phyloP scores from a whole-genome alignment of 2,329 filamentous ascomycete genomes.

The Phialophora expanda region DNA sequence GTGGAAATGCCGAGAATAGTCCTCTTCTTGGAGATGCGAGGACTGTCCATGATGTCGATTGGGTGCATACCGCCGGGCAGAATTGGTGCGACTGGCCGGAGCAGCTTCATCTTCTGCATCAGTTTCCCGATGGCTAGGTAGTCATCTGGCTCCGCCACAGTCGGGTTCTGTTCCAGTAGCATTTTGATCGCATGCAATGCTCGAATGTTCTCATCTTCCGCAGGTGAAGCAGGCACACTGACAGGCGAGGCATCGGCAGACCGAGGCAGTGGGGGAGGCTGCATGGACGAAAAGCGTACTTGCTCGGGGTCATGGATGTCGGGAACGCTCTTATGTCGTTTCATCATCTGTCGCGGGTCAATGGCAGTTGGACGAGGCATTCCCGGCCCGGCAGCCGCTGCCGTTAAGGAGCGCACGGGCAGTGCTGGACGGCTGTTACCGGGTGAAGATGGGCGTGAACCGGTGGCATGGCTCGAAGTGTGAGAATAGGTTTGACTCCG shows the following conservation, averaged over 20 bases:
- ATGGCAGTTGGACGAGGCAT: conserved; percentile 41
- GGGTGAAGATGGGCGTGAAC: conserved; percentile 55
- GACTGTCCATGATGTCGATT: conserved; percentile 51
- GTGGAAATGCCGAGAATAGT: conserved; percentile 50
- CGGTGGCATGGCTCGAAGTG: conserved; percentile 45
- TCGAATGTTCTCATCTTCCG: conserved; percentile 81
- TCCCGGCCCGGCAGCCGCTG: conserved; percentile 32
- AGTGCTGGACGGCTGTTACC: conserved; percentile 35
- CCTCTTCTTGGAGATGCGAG: conserved; percentile 52
- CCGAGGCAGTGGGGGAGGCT: conserved; percentile 47
- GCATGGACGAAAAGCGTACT: conserved; percentile 47
- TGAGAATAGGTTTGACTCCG: conserved; percentile 86
- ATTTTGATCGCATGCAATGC: conserved; percentile 81
- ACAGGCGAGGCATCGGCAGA: conserved; percentile 55
- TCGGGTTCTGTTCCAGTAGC: conserved; percentile 77
- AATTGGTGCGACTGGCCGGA: conserved; percentile 52
- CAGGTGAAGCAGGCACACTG: conserved; percentile 64
- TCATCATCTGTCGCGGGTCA: conserved; percentile 46
- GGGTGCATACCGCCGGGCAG: conserved; percentile 52
- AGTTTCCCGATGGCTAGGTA: conserved; percentile 78
- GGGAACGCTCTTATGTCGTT: conserved; percentile 52
- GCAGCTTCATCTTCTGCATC: conserved; percentile 81
- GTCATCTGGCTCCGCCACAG: conserved; percentile 76
- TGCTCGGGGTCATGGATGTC: conserved; percentile 54
- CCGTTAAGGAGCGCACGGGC: conserved; percentile 37